Conservation (phyloP, 108 stramenopile species). For the Stephanodiscus triporus region DNA sequence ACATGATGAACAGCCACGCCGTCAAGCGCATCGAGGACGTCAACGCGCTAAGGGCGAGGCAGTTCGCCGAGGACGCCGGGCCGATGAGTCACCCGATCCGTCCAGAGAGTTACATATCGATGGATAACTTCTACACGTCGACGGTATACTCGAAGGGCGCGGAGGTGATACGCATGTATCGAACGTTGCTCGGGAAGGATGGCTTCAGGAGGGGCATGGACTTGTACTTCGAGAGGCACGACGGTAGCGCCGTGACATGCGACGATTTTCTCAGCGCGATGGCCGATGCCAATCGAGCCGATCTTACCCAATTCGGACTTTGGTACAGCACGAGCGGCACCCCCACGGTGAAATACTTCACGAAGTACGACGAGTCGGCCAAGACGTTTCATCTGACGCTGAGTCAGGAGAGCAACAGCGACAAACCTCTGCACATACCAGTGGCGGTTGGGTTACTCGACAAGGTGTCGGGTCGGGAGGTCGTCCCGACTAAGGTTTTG, state of each 20-base stretch:
- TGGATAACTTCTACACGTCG: conserved; percentile 93
- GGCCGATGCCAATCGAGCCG: conserved; percentile 93
- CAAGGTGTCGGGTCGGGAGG: conserved; percentile 77
- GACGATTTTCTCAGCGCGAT: conserved; percentile 96
- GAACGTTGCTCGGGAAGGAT: conserved; percentile 82
- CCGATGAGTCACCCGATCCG: conserved; percentile 96
- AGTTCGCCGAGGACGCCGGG: conserved; percentile 89
- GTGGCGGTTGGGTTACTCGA: conserved; percentile 91
- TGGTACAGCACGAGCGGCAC: conserved; percentile 97
- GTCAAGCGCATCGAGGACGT: conserved; percentile 96
- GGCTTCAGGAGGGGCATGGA: conserved; percentile 99
- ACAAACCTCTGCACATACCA: conserved; percentile 91
- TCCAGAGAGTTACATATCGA: conserved; percentile 93
- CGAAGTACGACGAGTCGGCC: conserved; percentile 56
- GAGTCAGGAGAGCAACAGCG: conserved; percentile 58
- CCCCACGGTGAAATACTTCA: conserved; percentile 77
- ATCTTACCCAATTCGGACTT: conserved; percentile 79
- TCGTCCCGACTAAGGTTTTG: conserved; percentile 78
- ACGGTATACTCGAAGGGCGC: conserved; percentile 94
- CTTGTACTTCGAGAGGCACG: conserved; percentile 94
- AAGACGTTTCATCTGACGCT: conserved; percentile 60
- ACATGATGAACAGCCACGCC: conserved; percentile 89
- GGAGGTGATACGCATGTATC: conserved; percentile 97
- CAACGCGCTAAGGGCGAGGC: conserved; percentile 74
- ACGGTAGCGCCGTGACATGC: conserved; percentile 96